Percentiles rank a stretch among this genome's conserved stretches.
phyloP scores from a whole-genome alignment of 352 stramenopile species.

The Globisporangium cylindrosporum region DNA sequence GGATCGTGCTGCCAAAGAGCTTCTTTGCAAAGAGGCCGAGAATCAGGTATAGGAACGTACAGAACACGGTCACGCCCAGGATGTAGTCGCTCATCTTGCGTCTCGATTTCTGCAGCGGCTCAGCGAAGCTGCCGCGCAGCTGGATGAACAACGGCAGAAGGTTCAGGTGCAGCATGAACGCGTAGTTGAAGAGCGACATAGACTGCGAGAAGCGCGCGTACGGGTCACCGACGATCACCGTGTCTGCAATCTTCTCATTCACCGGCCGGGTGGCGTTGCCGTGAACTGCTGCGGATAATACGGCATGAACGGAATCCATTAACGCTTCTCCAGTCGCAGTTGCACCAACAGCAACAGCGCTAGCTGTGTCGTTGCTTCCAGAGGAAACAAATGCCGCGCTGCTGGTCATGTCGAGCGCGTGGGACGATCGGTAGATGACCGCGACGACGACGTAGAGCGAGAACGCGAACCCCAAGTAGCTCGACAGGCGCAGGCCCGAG shows the following conservation, averaged over 20 bases:
- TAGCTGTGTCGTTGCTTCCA: not conserved
- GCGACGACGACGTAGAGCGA: conserved; percentile 60
- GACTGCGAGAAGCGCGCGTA: conserved; percentile 50
- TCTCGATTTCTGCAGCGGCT: conserved; percentile 41
- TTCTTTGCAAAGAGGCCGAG: conserved; percentile 51
- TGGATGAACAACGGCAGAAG: conserved; percentile 73
- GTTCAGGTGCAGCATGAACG: conserved; percentile 87
- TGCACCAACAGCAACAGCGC: not conserved
- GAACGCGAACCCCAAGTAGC: conserved; percentile 66
- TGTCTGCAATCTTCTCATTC: conserved; percentile 21
- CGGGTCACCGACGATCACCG: conserved; percentile 25
- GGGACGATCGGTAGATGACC: conserved; percentile 53
- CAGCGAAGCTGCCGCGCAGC: conserved; percentile 51
- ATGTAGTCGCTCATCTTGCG: conserved; percentile 61
- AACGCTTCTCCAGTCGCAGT: conserved; percentile 11
- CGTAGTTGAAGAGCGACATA: conserved; percentile 79
- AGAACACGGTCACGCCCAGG: conserved; percentile 43
- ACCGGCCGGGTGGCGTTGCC: not conserved
- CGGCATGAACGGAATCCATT: not conserved
- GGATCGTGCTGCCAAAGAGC: conserved; percentile 53
- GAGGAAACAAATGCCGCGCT: conserved; percentile 4
- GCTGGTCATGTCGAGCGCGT: conserved; percentile 16
- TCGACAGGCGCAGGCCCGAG: conserved; percentile 62
- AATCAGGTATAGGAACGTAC: conserved; percentile 55
- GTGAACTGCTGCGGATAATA: conserved; percentile 7